Base-by-base conservation (phyloP, 768 basidiomycete species). In the Boletus sp. region DNA sequence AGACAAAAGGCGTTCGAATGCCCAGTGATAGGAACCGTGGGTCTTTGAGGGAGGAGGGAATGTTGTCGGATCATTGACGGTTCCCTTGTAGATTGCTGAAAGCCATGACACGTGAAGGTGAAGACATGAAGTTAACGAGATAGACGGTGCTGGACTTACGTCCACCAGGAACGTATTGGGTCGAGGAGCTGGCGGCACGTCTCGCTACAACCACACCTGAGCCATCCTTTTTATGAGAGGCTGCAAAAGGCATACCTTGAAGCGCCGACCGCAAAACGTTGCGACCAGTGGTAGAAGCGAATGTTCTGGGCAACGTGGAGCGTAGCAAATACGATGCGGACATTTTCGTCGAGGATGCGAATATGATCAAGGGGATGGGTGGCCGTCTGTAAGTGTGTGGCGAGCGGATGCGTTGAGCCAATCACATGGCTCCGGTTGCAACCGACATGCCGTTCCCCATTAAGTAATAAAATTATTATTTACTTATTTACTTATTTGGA, bases 51-150 rank as follows among this genome's bases (percentile, higher is more conserved):
- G 83, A 5, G 85, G 70, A 21, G 96, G 95, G 77, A 96, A 98
- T 9, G 84, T 76, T 2, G 90, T 93, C 2, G 95, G 90, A 70
- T 99, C 97, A 74, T 99, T 98, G 56, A 93, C 94, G 30, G 92
- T 90, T 47, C 96, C 97, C 69, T 83, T 83, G 75, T 88, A 83
- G 66, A 97, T 82, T 55, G 94, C 93, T 92, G 58, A 17, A 29
- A 30, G 33, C 2, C 19, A 41, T 42, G 15, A 29, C 1, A 8
- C 15, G 0, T 61, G 17, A 52, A 46, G 21, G 0, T 61, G 33
- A 50, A 46, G n/a, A 44, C 8, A 21, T 29, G 40, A 17, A 10
- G 17, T n/a, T 35, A 25, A 53, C 35, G 15, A 15, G 17, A 49
- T 30, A 11, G 19, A 41, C 7, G 32, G 23, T 23, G 27, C 1